Conservation (phyloP, 108 stramenopile genomes). For the Skeletonema costatum region DNA sequence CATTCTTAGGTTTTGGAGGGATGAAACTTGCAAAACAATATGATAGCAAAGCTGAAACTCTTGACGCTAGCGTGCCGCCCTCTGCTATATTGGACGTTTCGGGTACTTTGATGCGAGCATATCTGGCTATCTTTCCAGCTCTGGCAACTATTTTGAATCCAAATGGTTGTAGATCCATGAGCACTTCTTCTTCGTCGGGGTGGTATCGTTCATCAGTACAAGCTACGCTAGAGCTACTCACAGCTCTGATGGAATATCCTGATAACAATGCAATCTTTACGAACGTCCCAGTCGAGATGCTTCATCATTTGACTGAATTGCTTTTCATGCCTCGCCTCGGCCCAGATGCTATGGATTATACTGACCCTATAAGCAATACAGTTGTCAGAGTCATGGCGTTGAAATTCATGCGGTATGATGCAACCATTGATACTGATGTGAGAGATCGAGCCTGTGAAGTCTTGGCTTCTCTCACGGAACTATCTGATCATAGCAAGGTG, state of each 20-base stretch:
- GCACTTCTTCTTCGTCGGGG: constrained; percentile 36
- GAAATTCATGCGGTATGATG: constrained; percentile 74
- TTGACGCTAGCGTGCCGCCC: constrained; percentile 27
- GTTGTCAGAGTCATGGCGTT: constrained; percentile 66
- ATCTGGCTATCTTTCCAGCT: constrained; percentile 44
- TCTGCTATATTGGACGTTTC: constrained; percentile 31
- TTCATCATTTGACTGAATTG: constrained; percentile 66
- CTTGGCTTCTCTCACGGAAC: constrained; percentile 67
- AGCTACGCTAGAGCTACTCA: constrained; percentile 40
- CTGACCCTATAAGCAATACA: constrained; percentile 71
- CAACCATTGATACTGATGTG: constrained; percentile 76
- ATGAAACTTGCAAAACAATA: constrained; percentile 74
- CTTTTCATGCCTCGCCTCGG: constrained; percentile 78
- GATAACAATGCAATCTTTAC: constrained; percentile 64
- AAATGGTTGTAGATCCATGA: constrained; percentile 34
- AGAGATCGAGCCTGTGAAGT: constrained; percentile 83
- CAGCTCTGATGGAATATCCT: constrained; percentile 47
- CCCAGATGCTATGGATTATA: constrained; percentile 76
- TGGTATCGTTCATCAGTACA: constrained; percentile 51
- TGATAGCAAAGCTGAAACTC: constrained; percentile 52
- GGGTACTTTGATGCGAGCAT: constrained; percentile 25
- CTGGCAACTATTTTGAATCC: constrained; percentile 35
- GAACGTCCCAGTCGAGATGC: constrained; percentile 57
- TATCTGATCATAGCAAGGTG: constrained; percentile 59
- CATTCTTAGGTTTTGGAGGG: constrained; percentile 66